Evolutionary conservation across 208 protist species (phyloP), one percentile per base, ranked within the genome.

Genomic region (Acanthamoeba royreba): DNA sequence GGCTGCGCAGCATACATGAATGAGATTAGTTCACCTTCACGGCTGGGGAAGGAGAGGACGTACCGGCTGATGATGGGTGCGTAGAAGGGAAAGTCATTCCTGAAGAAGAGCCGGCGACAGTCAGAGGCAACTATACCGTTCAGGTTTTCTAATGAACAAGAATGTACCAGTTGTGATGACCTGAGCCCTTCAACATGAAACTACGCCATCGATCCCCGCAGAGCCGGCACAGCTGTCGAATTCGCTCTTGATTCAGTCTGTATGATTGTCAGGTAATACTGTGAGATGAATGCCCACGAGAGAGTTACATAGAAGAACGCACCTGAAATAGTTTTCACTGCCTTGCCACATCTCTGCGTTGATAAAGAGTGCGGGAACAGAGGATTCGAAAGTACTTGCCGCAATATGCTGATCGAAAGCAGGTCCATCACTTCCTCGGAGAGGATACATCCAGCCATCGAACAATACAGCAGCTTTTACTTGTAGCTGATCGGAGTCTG

Each of bases 111-210:
- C n/a, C n/a, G n/a, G n/a, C n/a, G n/a, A n/a, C n/a, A n/a, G n/a
- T n/a, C n/a, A n/a, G n/a, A n/a, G n/a, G n/a, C n/a, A n/a, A n/a
- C n/a, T n/a, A n/a, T n/a, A n/a, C n/a, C n/a, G n/a, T n/a, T n/a
- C n/a, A n/a, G n/a, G n/a, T n/a, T n/a, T n/a, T n/a, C n/a, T n/a
- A n/a, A n/a, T n/a, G n/a, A n/a, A n/a, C n/a, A n/a, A n/a, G n/a
- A n/a, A n/a, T n/a, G n/a, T n/a, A n/a, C 52, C 81, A 89, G 81
- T 89, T 89, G 49, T 89, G 81, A 52, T 89, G 81, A 11, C 81
- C 81, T 3, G 81, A 66, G 31, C 81, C 81, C 53, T 66, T 31
- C 13, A 89, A 28, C 33, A 33, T 66, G 81, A 89, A 69, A 33
- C 46, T 35, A 22, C 9, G 53, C 81, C 81, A 89, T 17, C 81